Conservation (phyloP, 2,329 filamentous ascomycete species). For the Ceratocystis papillata region DNA sequence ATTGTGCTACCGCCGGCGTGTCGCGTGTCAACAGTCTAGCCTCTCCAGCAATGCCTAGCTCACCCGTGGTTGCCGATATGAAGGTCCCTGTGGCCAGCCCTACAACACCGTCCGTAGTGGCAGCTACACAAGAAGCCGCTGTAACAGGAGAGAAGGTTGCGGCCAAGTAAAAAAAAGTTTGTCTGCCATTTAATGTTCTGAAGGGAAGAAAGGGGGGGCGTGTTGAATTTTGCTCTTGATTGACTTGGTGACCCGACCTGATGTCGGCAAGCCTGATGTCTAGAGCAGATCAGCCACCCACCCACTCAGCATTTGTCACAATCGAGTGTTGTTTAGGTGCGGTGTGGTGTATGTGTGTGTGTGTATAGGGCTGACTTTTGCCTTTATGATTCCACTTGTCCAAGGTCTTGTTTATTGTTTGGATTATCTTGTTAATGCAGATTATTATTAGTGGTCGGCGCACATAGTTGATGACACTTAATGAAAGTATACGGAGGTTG, state of each 20-base stretch:
- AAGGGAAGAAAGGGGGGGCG: background rate
- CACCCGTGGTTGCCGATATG: conserved; percentile 26
- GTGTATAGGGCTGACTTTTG: conserved; percentile 5
- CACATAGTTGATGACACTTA: conserved; percentile 14
- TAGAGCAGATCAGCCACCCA: background rate
- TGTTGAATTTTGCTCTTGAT: background rate
- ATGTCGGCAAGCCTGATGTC: background rate
- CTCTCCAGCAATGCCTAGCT: conserved; percentile 28
- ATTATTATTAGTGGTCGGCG: conserved; percentile 14
- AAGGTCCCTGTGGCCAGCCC: conserved; percentile 25
- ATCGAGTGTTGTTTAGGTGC: too few species aligned
- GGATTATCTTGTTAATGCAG: conserved; percentile 16
- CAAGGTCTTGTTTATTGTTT: conserved; percentile 17
- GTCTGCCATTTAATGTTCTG: conserved; percentile 5
- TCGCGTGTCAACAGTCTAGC: conserved; percentile 27
- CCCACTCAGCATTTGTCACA: background rate
- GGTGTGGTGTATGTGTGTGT: background rate
- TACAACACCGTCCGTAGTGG: conserved; percentile 26
- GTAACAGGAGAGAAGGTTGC: conserved; percentile 21
- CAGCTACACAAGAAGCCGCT: conserved; percentile 25
- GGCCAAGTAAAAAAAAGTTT: background rate
- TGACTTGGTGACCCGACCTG: background rate
- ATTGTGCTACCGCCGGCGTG: conserved; percentile 45
- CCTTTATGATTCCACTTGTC: conserved; percentile 11
- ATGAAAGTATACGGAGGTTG: conserved; percentile 17